Base-by-base conservation (phyloP, 768 basidiomycete genomes). In the Leccinum uliginosum region DNA sequence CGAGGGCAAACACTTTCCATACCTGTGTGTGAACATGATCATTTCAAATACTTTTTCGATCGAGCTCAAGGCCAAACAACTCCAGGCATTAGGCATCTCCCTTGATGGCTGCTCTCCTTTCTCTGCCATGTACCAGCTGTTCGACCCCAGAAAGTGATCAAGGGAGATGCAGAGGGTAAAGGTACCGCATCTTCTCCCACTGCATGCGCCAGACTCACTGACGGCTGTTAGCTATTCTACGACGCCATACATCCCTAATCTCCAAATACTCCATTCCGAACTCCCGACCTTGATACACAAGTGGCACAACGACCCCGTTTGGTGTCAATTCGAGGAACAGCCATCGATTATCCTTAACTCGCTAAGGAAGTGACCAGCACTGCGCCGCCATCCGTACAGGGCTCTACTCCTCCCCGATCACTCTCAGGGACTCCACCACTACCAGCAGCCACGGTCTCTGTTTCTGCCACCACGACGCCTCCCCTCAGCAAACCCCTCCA, bases 221-320 rank as follows among this genome's bases (percentile, higher is more conserved):
- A 83, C 85, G 75, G 64, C 2, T 77, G 73, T 76, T 80, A 87
- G 61, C 79, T 83, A 62, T 85, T 86, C 59, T 78, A 75, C 4
- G 82, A 75, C 32, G 83, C 83, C 38, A 86, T 78, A 53, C n/a
- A 88, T 75, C 0, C 80, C 81, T 87, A 87, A 91, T 14, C 70
- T 64, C 48, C 75, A 85, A 81, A 56, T 86, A 85, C 67, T 77
- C 81, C 67, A 86, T 71, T 0, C 83, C 89, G 0, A 90, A 76
- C 64, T 91, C 89, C 67, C 90, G 78, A 5, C 87, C 89, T 72
- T 91, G 86, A 66, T 84, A 91, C 11, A 91, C 74, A n/a, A n/a
- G n/a, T n/a, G n/a, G 66, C 83, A 91, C 58, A 84, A 70, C n/a
- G n/a, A n/a, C n/a, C n/a, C n/a, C n/a, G n/a, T n/a, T 40, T 86